Conservation (phyloP, 2,329 filamentous ascomycete genomes). For the Thielaviopsis euricoi region DNA sequence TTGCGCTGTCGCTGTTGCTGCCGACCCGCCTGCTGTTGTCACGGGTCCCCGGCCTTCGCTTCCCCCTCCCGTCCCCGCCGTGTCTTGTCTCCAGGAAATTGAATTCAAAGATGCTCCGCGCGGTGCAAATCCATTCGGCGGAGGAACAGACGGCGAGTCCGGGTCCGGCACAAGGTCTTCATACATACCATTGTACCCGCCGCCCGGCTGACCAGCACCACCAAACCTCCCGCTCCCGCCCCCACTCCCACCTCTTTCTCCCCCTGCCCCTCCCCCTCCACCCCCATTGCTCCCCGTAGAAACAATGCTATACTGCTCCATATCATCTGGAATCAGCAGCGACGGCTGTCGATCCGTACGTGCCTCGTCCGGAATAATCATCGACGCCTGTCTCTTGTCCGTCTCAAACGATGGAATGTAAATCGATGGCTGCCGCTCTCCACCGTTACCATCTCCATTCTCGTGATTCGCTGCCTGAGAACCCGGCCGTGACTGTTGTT, state of each 20-base stretch:
- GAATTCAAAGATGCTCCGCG: slow-evolving; percentile 5
- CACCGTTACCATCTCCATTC: not conserved
- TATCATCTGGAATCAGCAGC: slow-evolving; percentile 10
- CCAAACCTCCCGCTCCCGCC: not conserved
- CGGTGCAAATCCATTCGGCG: slow-evolving; percentile 4
- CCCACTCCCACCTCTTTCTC: not conserved
- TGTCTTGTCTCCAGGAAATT: not conserved
- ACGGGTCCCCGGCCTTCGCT: too few species aligned
- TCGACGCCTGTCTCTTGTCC: slow-evolving; percentile 6
- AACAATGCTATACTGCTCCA: slow-evolving; percentile 4
- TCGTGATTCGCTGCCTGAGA: not conserved
- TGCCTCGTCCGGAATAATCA: slow-evolving; percentile 11
- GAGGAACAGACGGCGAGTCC: slow-evolving; percentile 3
- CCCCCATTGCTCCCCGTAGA: not conserved
- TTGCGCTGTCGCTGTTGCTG: too few species aligned
- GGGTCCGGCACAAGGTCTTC: slow-evolving; percentile 2
- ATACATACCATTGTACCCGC: slow-evolving; percentile 10
- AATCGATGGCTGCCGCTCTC: slow-evolving; percentile 5
- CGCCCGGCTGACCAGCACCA: not conserved
- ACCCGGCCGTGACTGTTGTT: not conserved
- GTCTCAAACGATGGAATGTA: slow-evolving; percentile 9
- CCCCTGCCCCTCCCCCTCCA: not conserved
- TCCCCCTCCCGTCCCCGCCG: too few species aligned
- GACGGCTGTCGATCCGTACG: slow-evolving; percentile 9
- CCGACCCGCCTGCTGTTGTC: too few species aligned